phyloP scores from a whole-genome alignment of 371 early-diverging fungal genomes.

The Batkoa obscura region DNA sequence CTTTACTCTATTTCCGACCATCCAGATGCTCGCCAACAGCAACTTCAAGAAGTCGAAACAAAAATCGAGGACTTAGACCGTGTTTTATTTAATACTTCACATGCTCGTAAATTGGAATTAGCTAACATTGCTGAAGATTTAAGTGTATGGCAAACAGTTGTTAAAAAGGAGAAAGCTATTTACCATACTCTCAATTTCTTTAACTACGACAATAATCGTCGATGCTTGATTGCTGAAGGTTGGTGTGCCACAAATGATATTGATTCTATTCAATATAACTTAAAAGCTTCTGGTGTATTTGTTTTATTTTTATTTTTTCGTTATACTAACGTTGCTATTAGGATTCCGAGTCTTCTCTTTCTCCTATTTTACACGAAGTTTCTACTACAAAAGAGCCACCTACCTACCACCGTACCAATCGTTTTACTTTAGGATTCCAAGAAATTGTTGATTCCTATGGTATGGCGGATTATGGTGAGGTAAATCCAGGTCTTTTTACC shows the following conservation, averaged over 20 bases:
- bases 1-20: conserved; percentile 73
- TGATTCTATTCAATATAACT: conserved; percentile 51
- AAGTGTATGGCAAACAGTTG: conserved; percentile 68
- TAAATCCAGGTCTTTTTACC: conserved; percentile 98
- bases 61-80: conserved; percentile 18
- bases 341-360: conserved; percentile 29
- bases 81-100: conserved; percentile 66
- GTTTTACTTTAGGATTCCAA: conserved; percentile 94
- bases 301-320: not conserved
- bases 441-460: conserved; percentile 96
- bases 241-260: conserved; percentile 86
- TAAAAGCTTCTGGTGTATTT: conserved; percentile 60
- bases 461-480: conserved; percentile 96
- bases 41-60: conserved; percentile 39
- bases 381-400: conserved; percentile 78
- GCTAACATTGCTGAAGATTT: conserved; percentile 60
- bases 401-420: conserved; percentile 90
- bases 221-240: conserved; percentile 92
- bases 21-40: conserved; percentile 65
- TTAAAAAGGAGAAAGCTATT: conserved; percentile 94
- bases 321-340: not conserved
- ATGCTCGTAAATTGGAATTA: conserved; percentile 67
- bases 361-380: conserved; percentile 69
- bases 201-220: conserved; percentile 77
- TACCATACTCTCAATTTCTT: conserved; percentile 90